Base-by-base conservation (phyloP, 495 filamentous ascomycete species). In the Lophiostoma macrostomum region DNA sequence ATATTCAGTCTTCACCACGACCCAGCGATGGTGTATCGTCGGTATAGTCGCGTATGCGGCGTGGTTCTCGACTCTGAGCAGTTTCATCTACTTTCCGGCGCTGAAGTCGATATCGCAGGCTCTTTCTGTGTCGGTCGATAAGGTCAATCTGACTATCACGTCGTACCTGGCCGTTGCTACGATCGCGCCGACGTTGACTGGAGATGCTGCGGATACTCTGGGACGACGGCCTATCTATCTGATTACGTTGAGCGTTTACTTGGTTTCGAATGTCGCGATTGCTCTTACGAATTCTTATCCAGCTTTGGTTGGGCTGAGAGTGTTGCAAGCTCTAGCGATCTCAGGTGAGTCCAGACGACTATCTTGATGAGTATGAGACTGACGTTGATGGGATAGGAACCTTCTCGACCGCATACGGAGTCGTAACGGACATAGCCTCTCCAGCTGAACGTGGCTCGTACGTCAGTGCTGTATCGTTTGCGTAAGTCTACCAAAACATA, bases 91-190 rank as follows among this genome's bases (percentile, higher is more conserved):
- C 53, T 61, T 60, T 39, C 65, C 65, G n/a, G 60, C 64, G 8
- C 31, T 68, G 14, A 52, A 66, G 40, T 32, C 47, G 1, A 39
- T 68, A n/a, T 53, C 65, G 10, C 22, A 10, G 4, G 53, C 59
- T 16, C 30, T 64, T 3, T 18, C 60, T 25, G 49, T 58, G 11
- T 59, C 64, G 14, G 46, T 29, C 12, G 35, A 44, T 14, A 30
- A 57, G 0, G 58, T 66, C 45, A 68, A 68, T 39, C 40, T 68
- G 19, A 42, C 56, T 12, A 40, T 68, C 16, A 68, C 66, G 11
- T 62, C 64, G 4, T 68, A 68, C 31, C 60, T 68, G 64, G 65
- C 65, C 11, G 28, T 64, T 13, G 60, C 64, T 47, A 64, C 44
- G 11, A 40, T 68, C 23, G 66, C 64, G 6, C 66, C 66, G 4